These are phyloP conservation scores for Solanum gandarillasii DNA, from an alignment of 257 asterid genomes.

Conservation along the genomic window DNA sequence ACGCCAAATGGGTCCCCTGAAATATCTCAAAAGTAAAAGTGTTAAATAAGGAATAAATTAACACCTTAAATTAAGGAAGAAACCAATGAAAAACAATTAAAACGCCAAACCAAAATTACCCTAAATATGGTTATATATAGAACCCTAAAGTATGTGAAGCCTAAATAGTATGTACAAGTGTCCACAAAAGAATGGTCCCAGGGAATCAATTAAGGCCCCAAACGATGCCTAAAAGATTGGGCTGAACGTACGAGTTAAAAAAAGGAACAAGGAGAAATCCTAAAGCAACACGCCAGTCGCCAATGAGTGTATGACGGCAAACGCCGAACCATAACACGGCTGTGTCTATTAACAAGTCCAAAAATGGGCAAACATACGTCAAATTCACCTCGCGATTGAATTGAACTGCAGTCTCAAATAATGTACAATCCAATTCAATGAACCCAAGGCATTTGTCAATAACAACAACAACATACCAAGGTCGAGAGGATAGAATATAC, in stretches of 20 bases:
- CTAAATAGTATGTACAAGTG: neutral
- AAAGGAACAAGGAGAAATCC: neutral
- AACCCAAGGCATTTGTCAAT: neutral
- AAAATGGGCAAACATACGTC: neutral
- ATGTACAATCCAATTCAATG: neutral
- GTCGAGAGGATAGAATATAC: neutral
- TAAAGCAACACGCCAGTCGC: neutral
- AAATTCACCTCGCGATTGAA: neutral
- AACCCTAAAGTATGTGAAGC: neutral
- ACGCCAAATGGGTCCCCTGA: neutral
- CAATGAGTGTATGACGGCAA: neutral
- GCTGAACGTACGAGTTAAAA: neutral
- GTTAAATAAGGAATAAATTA: neutral
- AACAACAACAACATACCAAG: too few species aligned
- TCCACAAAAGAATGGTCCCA: neutral
- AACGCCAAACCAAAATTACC: neutral
- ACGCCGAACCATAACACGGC: neutral
- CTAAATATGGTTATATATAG: neutral
- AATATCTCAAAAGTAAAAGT: neutral
- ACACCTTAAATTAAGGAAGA: neutral
- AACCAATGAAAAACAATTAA: neutral
- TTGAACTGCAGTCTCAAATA: neutral
- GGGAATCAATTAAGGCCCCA: neutral
- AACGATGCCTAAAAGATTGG: neutral
- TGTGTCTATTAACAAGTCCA: neutral